Percentiles rank a stretch among this genome's conserved stretches.
These are phyloP conservation scores for Mycena polygramma DNA, from an alignment of 768 basidiomycete species.

Conservation along the genomic window DNA sequence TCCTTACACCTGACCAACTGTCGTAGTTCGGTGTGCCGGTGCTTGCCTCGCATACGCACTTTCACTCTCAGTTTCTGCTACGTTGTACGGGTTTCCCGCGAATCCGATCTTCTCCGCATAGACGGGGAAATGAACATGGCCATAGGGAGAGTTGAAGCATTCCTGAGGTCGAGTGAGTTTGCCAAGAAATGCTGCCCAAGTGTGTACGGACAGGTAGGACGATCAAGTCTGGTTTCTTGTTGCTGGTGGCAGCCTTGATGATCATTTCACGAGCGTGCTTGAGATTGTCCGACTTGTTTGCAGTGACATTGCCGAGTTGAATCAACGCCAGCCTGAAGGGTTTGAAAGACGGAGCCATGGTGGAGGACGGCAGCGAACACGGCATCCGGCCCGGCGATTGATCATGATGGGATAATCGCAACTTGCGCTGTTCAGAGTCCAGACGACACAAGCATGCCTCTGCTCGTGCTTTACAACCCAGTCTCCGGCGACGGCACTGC, in stretches of 20 bases:
- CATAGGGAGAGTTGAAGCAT: constrained; percentile 92
- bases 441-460: constrained; percentile 50
- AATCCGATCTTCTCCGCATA: constrained; percentile 87
- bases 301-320: constrained; percentile 83
- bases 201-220: constrained; percentile 79
- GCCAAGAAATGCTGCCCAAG: not conserved
- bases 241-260: constrained; percentile 72
- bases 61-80: constrained; percentile 70
- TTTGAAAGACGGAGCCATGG: constrained; percentile 55
- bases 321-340: constrained; percentile 90
- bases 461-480: constrained; percentile 83
- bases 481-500: constrained; percentile 74
- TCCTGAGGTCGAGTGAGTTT: constrained; percentile 61
- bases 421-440: not conserved
- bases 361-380: not conserved
- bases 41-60: constrained; percentile 49
- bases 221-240: constrained; percentile 80
- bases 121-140: constrained; percentile 81
- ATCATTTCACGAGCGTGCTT: constrained; percentile 87
- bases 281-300: constrained; percentile 84
- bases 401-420: no score
- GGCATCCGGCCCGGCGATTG: no score
- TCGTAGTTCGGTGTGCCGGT: constrained; percentile 13
- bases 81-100: constrained; percentile 70
- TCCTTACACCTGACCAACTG: constrained; percentile 62